phyloP scores from a whole-genome alignment of 2,329 filamentous ascomycete species.

The Conoideocrella luteorostrata region DNA sequence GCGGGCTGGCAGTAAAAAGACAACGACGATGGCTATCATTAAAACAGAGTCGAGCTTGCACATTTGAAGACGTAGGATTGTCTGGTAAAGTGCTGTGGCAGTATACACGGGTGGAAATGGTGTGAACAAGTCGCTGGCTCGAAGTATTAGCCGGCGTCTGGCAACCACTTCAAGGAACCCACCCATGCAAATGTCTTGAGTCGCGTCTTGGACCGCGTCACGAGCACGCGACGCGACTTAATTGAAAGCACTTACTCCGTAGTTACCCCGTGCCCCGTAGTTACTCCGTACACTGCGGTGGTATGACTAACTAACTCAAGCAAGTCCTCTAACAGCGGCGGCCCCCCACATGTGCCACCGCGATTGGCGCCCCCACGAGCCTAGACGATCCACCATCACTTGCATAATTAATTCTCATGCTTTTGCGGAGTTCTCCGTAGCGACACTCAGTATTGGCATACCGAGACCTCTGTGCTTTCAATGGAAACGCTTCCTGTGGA shows the following conservation, averaged over 20 bases:
- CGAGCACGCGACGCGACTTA: conserved; percentile 1
- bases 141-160: neutral
- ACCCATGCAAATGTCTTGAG: neutral
- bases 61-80: conserved; percentile 1
- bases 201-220: conserved; percentile 7
- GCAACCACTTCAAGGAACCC: neutral
- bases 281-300: no score
- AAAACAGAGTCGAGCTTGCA: conserved; percentile 2
- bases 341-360: no score
- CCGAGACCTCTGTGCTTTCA: no score
- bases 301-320: no score
- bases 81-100: neutral
- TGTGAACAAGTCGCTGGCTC: neutral
- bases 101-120: neutral
- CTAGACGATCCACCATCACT: no score
- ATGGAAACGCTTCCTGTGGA: no score
- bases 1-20: conserved; percentile 11
- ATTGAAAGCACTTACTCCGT: neutral
- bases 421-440: no score
- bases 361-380: no score
- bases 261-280: no score
- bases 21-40: conserved; percentile 12
- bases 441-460: no score
- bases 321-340: no score
- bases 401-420: no score